Evolutionary conservation across 73 alveolate species (phyloP), one percentile per base, ranked within the genome.

Genomic region (Urostyla sp.): DNA sequence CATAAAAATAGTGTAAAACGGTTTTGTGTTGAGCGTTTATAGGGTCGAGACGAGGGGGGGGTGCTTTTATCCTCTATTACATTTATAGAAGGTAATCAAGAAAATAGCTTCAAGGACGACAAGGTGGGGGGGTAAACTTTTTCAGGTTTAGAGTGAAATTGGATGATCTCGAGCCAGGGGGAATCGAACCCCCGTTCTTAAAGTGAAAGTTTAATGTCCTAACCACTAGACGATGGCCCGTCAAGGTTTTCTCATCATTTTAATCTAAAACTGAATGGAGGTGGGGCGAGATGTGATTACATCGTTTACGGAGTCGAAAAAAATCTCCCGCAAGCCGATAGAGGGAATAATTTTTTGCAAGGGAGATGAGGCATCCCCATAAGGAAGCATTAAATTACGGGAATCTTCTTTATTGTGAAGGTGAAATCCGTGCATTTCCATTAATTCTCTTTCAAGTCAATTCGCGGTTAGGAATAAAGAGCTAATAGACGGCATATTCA

Each of bases 221-320:
- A 6, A 26, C 73, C 73, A 49, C 30, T 56, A 56, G 73, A 56
- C 73, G 73, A 56, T 56, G 30, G 73, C 73, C 73, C 73, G 73
- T 26, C 50, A 56, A 56, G 51, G 7, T 11, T 20, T 20, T 56
- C n/a, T n/a, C n/a, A n/a, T n/a, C n/a, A n/a, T n/a, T n/a, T n/a
- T n/a, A n/a, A n/a, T n/a, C n/a, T 56, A 56, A 56, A 56, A 56
- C 30, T 56, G 73, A 11, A 56, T 11, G 30, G 73, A 56, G 10
- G 20, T 23, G 21, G 46, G 73, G 24, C 30, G 21, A 26, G 21
- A 49, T n/a, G 30, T 8, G 21, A 56, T 11, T 6, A 23, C 11
- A 27, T 56, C 73, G 21, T 43, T 21, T 13, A 8, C 24, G 18
- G 52, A 20, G 8, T 56, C 73, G 73, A 26, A 56, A 23, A 56